phyloP scores from a whole-genome alignment of 164 flowering plant species.

The Liriodendron chinense region DNA sequence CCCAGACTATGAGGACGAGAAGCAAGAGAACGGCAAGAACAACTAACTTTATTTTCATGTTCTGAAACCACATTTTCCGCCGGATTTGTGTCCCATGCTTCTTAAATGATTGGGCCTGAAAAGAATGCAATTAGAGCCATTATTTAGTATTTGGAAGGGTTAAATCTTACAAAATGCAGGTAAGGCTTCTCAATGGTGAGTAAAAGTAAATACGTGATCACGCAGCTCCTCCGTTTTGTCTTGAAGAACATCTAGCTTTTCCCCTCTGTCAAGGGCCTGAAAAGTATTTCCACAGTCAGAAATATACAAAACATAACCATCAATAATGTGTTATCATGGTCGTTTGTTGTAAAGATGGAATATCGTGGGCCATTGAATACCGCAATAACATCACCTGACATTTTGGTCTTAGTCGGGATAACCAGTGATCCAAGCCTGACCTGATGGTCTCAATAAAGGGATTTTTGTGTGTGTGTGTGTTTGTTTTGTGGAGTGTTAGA shows the following conservation, averaged over 20 bases:
- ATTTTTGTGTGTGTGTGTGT: no score
- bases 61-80: conserved; percentile 89
- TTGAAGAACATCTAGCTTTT: conserved; percentile 50
- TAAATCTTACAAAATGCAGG: background rate
- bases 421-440: no score
- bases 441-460: no score
- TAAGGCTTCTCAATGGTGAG: background rate
- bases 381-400: background rate
- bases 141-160: background rate
- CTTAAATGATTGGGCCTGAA: conserved; percentile 80
- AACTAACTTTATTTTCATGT: conserved; percentile 89
- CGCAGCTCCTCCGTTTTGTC: conserved; percentile 77
- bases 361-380: background rate
- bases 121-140: background rate
- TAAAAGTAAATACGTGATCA: conserved; percentile 37
- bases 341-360: background rate
- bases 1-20: conserved; percentile 73
- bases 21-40: conserved; percentile 70
- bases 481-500: no score
- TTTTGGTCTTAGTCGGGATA: background rate
- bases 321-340: background rate
- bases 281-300: conserved; percentile 10
- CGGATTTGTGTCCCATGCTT: conserved; percentile 63
- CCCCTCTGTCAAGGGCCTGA: conserved; percentile 82
- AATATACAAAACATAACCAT: conserved; percentile 1